Percentiles rank a stretch among this genome's conserved stretches.
Evolutionary conservation across 2,329 filamentous ascomycete species (phyloP).

Genomic region (Colletotrichum sp.): DNA sequence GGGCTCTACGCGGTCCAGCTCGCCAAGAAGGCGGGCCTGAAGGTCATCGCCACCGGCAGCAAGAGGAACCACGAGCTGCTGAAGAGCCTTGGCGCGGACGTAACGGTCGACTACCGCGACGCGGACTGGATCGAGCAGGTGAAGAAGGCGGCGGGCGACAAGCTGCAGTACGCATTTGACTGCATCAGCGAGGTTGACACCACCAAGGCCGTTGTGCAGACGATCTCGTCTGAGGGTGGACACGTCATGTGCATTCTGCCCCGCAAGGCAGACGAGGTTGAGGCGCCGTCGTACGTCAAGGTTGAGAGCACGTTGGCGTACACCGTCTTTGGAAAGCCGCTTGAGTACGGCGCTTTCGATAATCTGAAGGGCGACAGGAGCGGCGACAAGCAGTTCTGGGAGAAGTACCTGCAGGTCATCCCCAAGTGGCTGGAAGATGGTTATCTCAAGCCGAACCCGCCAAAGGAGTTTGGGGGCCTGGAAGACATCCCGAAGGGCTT

Average conservation of each 20-base stretch:
- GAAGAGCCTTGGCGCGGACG: constrained; percentile 48
- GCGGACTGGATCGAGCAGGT: constrained; percentile 14
- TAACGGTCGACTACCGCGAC: constrained; percentile 50
- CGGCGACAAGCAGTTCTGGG: constrained; percentile 15
- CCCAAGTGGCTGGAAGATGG: constrained; percentile 12
- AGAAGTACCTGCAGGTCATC: constrained; percentile 1
- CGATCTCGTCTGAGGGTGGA: constrained; percentile 28
- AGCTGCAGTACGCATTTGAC: constrained; percentile 28
- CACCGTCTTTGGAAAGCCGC: constrained; percentile 3
- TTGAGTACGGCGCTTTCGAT: background rate
- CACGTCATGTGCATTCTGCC: constrained; percentile 32
- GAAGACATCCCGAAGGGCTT: constrained; percentile 16
- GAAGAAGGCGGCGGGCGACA: constrained; percentile 24
- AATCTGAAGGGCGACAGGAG: constrained; percentile 1
- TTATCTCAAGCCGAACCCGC: constrained; percentile 6
- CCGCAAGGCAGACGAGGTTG: constrained; percentile 14
- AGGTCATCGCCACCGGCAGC: constrained; percentile 13
- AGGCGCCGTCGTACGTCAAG: constrained; percentile 7
- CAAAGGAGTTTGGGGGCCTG: constrained; percentile 6
- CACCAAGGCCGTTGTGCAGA: constrained; percentile 29
- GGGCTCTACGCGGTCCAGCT: constrained; percentile 20
- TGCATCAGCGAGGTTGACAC: constrained; percentile 36
- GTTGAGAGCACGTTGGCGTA: constrained; percentile 17
- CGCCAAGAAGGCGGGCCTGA: constrained; percentile 7
- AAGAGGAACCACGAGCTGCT: constrained; percentile 42